Percentiles rank a stretch among this genome's conserved stretches.
phyloP scores from a whole-genome alignment of 768 basidiomycete genomes.

The Russula vinacea region DNA sequence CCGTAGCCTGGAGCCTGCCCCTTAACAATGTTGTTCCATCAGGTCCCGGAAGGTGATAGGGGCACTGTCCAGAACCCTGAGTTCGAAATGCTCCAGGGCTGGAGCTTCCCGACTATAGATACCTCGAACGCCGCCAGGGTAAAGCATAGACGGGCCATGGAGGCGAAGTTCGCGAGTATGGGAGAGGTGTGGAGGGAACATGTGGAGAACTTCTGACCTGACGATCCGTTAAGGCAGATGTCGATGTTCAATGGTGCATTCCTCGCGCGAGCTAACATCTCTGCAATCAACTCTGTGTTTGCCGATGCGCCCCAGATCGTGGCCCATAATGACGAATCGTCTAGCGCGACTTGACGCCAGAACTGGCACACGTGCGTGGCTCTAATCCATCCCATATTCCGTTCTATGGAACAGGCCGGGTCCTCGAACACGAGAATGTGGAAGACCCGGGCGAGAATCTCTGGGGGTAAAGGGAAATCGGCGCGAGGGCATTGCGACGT shows the following conservation, averaged over 20 bases:
- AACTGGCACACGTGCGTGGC: constrained; percentile 25
- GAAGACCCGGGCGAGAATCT: constrained; percentile 11
- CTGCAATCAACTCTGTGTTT: background rate
- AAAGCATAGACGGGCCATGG: background rate
- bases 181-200: background rate
- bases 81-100: constrained; percentile 17
- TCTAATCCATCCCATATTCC: background rate
- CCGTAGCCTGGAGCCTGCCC: constrained; percentile 5
- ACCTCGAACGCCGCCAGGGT: background rate
- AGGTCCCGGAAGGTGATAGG: background rate
- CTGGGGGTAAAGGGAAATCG: constrained; percentile 7
- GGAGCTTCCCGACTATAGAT: constrained; percentile 2
- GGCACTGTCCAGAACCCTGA: background rate
- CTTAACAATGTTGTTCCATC: background rate
- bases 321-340: constrained; percentile 16
- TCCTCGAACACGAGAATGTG: background rate
- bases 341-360: constrained; percentile 24
- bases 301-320: background rate
- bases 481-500: background rate
- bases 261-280: constrained; percentile 11
- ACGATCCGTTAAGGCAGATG: background rate
- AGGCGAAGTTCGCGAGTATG: constrained; percentile 18
- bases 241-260: constrained; percentile 6
- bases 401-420: background rate
- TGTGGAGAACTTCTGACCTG: background rate